Conservation (phyloP, 148 eudicot genomes). For the Camellia sinensis region DNA sequence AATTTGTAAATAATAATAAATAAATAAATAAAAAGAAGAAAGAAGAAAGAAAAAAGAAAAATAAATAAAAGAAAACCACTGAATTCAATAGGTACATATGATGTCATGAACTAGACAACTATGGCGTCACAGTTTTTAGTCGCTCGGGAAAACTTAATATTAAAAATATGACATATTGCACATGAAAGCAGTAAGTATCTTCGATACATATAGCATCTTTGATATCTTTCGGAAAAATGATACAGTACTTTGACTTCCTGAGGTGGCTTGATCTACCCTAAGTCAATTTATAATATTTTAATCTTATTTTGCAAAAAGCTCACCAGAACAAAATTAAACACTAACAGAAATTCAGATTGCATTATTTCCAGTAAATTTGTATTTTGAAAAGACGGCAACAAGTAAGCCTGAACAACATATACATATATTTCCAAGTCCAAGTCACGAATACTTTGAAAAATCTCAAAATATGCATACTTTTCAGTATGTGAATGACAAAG, state of each 20-base stretch:
- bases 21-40: neutral
- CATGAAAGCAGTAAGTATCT: neutral
- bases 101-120: neutral
- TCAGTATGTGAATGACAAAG: constrained; percentile 93
- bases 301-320: neutral
- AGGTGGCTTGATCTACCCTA: neutral
- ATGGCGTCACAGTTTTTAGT: neutral
- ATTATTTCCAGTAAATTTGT: neutral
- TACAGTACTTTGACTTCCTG: neutral
- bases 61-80: too few relatives aligned
- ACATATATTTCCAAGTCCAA: neutral
- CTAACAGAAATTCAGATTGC: neutral
- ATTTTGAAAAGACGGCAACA: neutral
- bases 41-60: neutral
- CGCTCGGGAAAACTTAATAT: neutral
- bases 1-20: neutral
- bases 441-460: neutral
- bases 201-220: neutral
- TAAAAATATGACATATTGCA: neutral
- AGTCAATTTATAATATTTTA: neutral
- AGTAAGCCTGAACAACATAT: neutral
- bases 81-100: neutral
- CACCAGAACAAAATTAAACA: neutral
- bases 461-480: constrained; percentile 52
- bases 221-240: neutral